A percentile compares a stretch with the other conserved stretches of the same genome.
Conservation (phyloP, 2,329 filamentous ascomycete species). For the Apiospora saccharicola region DNA sequence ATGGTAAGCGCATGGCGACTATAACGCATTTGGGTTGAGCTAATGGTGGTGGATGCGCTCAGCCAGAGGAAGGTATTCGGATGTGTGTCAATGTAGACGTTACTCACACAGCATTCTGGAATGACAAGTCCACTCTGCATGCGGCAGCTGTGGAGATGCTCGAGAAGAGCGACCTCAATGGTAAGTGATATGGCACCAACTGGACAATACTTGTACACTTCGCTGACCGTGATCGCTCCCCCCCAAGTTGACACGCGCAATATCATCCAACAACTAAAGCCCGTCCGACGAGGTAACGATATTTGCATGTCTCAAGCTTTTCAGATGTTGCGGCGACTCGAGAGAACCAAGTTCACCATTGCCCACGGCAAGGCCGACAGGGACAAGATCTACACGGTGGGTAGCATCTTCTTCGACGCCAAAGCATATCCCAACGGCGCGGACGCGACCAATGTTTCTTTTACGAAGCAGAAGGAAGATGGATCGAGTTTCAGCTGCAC, state of each 20-base stretch:
- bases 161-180: constrained; percentile 33
- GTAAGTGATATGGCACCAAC: constrained; percentile 32
- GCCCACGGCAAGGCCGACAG: constrained; percentile 59
- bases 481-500: constrained; percentile 24
- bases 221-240: neutral
- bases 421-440: constrained; percentile 39
- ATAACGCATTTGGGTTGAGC: too few species aligned
- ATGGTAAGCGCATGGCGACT: constrained; percentile 57
- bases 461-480: constrained; percentile 50
- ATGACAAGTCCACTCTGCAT: constrained; percentile 45
- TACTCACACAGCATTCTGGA: constrained; percentile 90
- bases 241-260: constrained; percentile 25
- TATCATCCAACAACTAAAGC: constrained; percentile 45
- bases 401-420: constrained; percentile 56
- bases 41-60: constrained; percentile 47
- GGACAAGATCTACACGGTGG: constrained; percentile 59
- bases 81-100: constrained; percentile 89
- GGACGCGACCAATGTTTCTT: constrained; percentile 53
- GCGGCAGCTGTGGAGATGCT: constrained; percentile 44
- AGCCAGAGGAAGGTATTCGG: constrained; percentile 44
- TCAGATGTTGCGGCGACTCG: constrained; percentile 60
- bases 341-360: constrained; percentile 63
- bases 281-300: constrained; percentile 32
- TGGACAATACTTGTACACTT: too few species aligned
- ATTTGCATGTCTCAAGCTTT: constrained; percentile 58